These are phyloP conservation scores for Oryza punctata DNA, from an alignment of 176 grass and related monocot genomes.

Conservation along the genomic window DNA sequence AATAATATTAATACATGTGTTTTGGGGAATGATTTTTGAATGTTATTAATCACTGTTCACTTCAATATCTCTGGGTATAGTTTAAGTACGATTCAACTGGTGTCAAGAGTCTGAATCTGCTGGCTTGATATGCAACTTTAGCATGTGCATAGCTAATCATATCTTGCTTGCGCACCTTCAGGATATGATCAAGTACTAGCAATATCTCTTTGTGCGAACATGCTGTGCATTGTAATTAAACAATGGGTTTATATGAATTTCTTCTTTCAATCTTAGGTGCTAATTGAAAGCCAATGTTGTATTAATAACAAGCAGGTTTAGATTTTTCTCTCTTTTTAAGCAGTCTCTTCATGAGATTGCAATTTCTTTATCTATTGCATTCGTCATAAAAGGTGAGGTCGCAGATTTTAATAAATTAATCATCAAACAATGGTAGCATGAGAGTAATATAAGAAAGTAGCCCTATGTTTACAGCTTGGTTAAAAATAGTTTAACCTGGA, in stretches of 20 bases:
- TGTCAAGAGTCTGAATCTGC: neutral
- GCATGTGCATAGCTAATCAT: neutral
- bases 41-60: neutral
- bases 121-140: neutral
- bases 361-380: conserved; percentile 19
- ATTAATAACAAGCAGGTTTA: neutral
- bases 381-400: neutral
- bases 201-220: conserved; percentile 14
- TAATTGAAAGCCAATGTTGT: neutral
- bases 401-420: neutral
- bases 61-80: neutral
- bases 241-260: neutral
- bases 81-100: neutral
- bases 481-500: conserved; percentile 2
- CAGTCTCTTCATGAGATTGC: neutral
- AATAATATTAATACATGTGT: conserved; percentile 6
- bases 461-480: neutral
- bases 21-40: conserved; percentile 5
- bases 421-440: neutral
- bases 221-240: neutral
- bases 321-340: neutral
- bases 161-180: conserved; percentile 1
- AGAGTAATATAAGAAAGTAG: conserved; percentile 1
- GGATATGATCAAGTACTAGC: neutral
- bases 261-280: neutral